These are phyloP conservation scores for Trametes cingulata DNA, from an alignment of 768 basidiomycete species.

Conservation along the genomic window DNA sequence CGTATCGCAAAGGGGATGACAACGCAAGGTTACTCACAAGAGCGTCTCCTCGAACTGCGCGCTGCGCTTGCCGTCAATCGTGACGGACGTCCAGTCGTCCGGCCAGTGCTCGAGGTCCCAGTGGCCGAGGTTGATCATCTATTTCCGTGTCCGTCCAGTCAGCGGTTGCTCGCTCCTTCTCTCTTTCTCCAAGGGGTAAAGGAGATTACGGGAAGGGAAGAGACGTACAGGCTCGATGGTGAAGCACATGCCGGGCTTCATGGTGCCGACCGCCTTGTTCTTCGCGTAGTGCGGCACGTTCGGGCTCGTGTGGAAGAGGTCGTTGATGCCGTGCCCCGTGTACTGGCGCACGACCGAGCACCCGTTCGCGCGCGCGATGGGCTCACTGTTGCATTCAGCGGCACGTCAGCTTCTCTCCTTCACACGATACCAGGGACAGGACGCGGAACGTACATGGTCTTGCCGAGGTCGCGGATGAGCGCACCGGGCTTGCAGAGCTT, in stretches of 20 bases:
- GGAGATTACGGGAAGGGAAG: neutral
- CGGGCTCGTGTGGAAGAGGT: conserved; percentile 81
- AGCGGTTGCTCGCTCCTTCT: no score
- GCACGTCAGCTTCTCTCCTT: neutral
- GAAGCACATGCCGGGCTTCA: conserved; percentile 89
- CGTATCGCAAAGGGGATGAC: neutral
- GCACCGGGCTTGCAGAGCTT: conserved; percentile 92
- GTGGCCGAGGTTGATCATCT: conserved; percentile 93
- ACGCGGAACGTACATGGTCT: conserved; percentile 63
- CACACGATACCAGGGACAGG: neutral
- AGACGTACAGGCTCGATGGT: conserved; percentile 75
- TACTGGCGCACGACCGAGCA: conserved; percentile 93
- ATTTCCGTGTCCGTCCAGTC: neutral
- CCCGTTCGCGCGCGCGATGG: conserved; percentile 76
- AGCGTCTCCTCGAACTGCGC: conserved; percentile 99
- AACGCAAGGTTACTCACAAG: conserved; percentile 57
- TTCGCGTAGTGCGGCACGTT: conserved; percentile 96
- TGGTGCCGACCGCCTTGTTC: conserved; percentile 88
- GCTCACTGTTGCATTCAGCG: conserved; percentile 55
- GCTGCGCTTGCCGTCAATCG: conserved; percentile 83
- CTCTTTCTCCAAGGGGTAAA: no score
- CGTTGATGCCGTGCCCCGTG: conserved; percentile 88
- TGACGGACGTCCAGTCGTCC: conserved; percentile 96
- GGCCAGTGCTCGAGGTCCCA: conserved; percentile 86
- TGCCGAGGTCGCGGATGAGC: conserved; percentile 85